Base-by-base conservation (phyloP, 1,139 yeast species). In the Lodderomyces oxycetoniae region DNA sequence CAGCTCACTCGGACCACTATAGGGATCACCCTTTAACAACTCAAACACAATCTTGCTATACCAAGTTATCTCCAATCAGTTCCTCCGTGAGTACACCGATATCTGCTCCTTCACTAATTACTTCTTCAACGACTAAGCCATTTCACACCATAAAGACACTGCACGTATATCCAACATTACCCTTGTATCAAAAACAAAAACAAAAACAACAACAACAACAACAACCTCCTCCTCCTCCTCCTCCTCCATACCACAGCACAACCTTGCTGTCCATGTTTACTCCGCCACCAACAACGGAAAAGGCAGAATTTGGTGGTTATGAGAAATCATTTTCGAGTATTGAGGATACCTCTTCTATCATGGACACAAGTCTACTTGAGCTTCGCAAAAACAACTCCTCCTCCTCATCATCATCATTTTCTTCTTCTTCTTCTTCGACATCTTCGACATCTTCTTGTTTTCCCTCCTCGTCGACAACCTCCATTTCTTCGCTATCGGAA, bases 1-100 rank as follows among this genome's bases (percentile, higher is more conserved):
- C 51, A 26, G 53, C 53, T 17, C 48, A 37, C 38, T 32, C 44
- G 38, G 34, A 28, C 27, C 38, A 39, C 29, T 33, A 30, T 20
- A 42, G 33, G 17, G 44, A 40, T 26, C 72, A 71, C 29, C 73
- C 73, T 19, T 59, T 65, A 44, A 56, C 63, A 6, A 11, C 26
- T 7, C 14, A 19, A 47, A 63, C 14, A n/a, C n/a, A n/a, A n/a
- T n/a, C n/a, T n/a, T n/a, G n/a, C n/a, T n/a, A n/a, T n/a, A n/a
- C n/a, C n/a, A n/a, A n/a, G n/a, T n/a, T n/a, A 46, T 59, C 12
- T 13, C 28, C 17, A 28, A 17, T 20, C 20, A 27, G 7, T 11
- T 19, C 16, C 16, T n/a, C 12, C 6, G 13, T 10, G 6, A 29
- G 4, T 9, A 30, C 25, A 11, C 13, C 32, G 3, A 22, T 35